Conservation (phyloP, 2,329 filamentous ascomycete genomes). For the Aspergillus phoenicis region DNA sequence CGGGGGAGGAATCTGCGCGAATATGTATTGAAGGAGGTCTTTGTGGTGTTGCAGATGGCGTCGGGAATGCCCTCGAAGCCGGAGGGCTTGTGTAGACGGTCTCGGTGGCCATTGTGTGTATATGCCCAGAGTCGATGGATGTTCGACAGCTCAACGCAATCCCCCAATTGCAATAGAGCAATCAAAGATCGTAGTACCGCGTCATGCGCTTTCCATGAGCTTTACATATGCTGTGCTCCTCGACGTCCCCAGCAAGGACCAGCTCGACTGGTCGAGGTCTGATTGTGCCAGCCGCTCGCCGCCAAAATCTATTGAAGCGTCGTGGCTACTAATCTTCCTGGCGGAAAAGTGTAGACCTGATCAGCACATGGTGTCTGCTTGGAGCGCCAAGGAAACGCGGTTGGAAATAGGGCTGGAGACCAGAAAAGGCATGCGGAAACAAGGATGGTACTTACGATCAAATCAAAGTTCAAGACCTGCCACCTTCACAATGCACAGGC, state of each 20-base stretch:
- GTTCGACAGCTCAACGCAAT: conserved; percentile 7
- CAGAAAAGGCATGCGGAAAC: conserved; percentile 1
- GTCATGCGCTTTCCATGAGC: conserved; percentile 15
- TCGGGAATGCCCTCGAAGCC: conserved; percentile 64
- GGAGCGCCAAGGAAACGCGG: conserved; percentile 9
- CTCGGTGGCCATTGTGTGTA: conserved; percentile 33
- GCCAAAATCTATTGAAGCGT: not conserved
- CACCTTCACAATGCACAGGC: not conserved
- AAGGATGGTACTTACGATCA: conserved; percentile 7
- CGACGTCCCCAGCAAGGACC: not conserved
- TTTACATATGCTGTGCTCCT: conserved; percentile 9
- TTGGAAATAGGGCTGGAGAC: conserved; percentile 4
- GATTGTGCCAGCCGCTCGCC: conserved; percentile 11
- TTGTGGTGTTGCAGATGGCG: conserved; percentile 68
- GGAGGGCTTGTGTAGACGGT: conserved; percentile 58
- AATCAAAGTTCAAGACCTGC: conserved; percentile 1
- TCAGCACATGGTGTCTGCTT: conserved; percentile 4
- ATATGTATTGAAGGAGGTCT: conserved; percentile 25
- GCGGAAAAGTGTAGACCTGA: conserved; percentile 3
- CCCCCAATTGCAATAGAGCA: conserved; percentile 5
- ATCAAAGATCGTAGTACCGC: conserved; percentile 7
- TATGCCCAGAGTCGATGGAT: not conserved
- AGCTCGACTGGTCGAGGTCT: not conserved
- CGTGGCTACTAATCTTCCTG: conserved; percentile 11
- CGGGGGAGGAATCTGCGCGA: conserved; percentile 56